phyloP scores from a whole-genome alignment of 805 yeast species.

The Hanseniaspora mollemarum region DNA sequence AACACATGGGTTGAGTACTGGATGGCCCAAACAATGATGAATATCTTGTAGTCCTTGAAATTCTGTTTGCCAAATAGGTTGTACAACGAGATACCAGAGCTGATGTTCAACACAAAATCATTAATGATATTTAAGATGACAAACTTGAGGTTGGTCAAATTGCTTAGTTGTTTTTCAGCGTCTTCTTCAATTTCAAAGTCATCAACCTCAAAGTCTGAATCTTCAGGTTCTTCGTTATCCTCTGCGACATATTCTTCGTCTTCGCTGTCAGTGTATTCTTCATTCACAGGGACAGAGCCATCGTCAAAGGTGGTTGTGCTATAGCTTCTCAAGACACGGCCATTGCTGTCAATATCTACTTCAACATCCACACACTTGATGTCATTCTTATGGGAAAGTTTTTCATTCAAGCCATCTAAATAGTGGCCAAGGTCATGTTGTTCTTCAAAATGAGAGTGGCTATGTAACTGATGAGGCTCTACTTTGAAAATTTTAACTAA shows the following conservation, averaged over 20 bases:
- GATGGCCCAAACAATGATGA: constrained; percentile 9
- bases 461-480: background rate
- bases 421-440: background rate
- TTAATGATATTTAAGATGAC: constrained; percentile 4
- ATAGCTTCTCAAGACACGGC: constrained; percentile 6
- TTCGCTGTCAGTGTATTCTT: constrained; percentile 1
- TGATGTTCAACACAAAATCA: constrained; percentile 13
- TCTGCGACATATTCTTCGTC: constrained; percentile 1
- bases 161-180: background rate
- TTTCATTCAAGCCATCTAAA: background rate
- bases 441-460: constrained; percentile 2
- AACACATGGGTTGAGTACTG: constrained; percentile 11
- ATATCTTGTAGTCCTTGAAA: background rate
- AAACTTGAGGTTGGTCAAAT: constrained; percentile 6
- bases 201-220: constrained; percentile 2
- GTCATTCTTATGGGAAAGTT: background rate
- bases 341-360: constrained; percentile 7
- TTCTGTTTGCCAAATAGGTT: constrained; percentile 9
- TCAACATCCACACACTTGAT: constrained; percentile 10
- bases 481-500: constrained; percentile 1
- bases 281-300: background rate
- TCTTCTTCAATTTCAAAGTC: constrained; percentile 6
- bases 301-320: constrained; percentile 5
- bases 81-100: constrained; percentile 13
- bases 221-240: background rate